These are phyloP conservation scores for Chaetomidium leptoderma DNA, from an alignment of 495 filamentous ascomycete species.

Conservation along the genomic window DNA sequence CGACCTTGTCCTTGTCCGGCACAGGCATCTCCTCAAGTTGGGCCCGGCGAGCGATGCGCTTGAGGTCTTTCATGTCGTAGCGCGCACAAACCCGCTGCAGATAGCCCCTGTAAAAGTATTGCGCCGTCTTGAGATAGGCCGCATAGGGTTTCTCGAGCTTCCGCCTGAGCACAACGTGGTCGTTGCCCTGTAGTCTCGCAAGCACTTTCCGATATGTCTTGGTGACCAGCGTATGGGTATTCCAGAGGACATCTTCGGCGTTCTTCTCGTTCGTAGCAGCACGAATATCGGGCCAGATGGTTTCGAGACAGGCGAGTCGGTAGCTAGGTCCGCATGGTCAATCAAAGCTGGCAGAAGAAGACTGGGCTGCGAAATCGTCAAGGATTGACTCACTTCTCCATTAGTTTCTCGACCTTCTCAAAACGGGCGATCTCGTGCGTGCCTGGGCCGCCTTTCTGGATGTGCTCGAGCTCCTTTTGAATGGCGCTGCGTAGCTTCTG, in stretches of 20 bases:
- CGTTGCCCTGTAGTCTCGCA: slow-evolving; percentile 40
- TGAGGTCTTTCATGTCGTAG: slow-evolving; percentile 69
- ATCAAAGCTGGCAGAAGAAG: slow-evolving; percentile 26
- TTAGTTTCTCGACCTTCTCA: slow-evolving; percentile 53
- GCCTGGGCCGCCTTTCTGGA: slow-evolving; percentile 41
- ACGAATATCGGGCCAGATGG: slow-evolving; percentile 70
- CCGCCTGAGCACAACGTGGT: slow-evolving; percentile 67
- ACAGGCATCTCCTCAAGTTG: slow-evolving; percentile 48
- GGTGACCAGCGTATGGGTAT: slow-evolving; percentile 71
- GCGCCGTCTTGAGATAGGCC: slow-evolving; percentile 77
- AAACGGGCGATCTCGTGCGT: slow-evolving; percentile 52
- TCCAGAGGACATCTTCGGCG: slow-evolving; percentile 72
- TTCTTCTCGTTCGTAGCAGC: slow-evolving; percentile 59
- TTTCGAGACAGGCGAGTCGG: slow-evolving; percentile 63
- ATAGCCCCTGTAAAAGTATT: slow-evolving; percentile 80
- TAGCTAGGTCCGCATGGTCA: slow-evolving; percentile 49
- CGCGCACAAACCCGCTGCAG: slow-evolving; percentile 72
- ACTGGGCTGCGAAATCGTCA: no score
- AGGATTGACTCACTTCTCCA: slow-evolving; percentile 57
- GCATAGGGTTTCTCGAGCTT: slow-evolving; percentile 76
- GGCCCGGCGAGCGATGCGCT: slow-evolving; percentile 63
- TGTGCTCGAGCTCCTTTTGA: slow-evolving; percentile 39
- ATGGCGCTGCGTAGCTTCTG: slow-evolving; percentile 26
- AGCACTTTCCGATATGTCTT: slow-evolving; percentile 64
- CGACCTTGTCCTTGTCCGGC: slow-evolving; percentile 36